Conservation (phyloP, 139 green algal genomes). For the Tetraselmis striata region DNA sequence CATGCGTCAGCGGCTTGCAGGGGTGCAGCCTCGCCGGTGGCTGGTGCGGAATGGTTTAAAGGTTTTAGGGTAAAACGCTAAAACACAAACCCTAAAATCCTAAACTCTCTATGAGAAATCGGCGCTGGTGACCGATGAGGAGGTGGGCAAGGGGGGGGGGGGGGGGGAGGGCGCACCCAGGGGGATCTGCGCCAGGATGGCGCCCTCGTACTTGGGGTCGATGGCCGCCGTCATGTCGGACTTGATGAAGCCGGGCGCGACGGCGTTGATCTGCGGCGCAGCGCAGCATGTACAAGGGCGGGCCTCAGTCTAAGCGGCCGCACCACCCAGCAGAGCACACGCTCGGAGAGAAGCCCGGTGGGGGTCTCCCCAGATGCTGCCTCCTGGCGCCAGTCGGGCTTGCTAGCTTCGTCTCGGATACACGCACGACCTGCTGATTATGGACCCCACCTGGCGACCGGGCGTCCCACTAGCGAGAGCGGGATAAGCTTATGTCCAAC, state of each 20-base stretch:
- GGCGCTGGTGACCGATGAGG: background rate
- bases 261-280: slow-evolving; percentile 48
- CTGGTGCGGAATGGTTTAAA: background rate
- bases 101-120: background rate
- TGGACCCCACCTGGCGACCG: too few relatives aligned
- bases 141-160: background rate
- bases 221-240: slow-evolving; percentile 81
- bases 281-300: background rate
- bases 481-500: too few relatives aligned
- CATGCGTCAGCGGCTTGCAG: background rate
- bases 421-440: too few relatives aligned
- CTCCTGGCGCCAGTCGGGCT: too few relatives aligned
- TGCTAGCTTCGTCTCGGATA: too few relatives aligned
- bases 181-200: slow-evolving; percentile 75
- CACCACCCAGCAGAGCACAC: too few relatives aligned
- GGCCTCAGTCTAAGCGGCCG: too few relatives aligned
- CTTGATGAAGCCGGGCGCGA: slow-evolving; percentile 85
- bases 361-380: too few relatives aligned
- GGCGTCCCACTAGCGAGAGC: too few relatives aligned
- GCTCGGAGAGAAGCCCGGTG: too few relatives aligned
- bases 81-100: too few relatives aligned
- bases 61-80: background rate
- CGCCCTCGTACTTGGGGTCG: slow-evolving; percentile 83
- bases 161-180: slow-evolving; percentile 45
- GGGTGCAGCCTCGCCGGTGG: background rate